A percentile compares a stretch with the other conserved stretches of the same genome.
Evolutionary conservation across 139 green algal genomes (phyloP).

Genomic region (Chlamydomonas sp.): DNA sequence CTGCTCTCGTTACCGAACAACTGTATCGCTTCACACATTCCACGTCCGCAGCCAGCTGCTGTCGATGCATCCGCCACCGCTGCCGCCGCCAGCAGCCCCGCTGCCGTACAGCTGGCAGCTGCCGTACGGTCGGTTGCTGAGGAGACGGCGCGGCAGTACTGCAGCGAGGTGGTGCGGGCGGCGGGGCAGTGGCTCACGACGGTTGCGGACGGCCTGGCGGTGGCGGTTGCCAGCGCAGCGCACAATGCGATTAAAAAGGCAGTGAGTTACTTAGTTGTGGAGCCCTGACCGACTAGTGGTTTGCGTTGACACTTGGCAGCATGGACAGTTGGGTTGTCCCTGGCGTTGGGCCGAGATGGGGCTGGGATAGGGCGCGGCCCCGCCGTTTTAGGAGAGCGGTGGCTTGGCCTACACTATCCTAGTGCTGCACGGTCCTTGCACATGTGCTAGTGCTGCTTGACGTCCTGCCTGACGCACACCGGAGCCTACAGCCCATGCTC

Average conservation of each 20-base stretch:
- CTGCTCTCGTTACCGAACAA: too few species aligned
- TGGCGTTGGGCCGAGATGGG: too few species aligned
- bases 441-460: too few species aligned
- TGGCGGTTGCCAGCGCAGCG: slow-evolving; percentile 15
- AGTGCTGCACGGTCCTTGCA: too few species aligned
- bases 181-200: slow-evolving; percentile 6
- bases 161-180: slow-evolving; percentile 8
- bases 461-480: too few species aligned
- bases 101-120: background rate
- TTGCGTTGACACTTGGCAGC: too few species aligned
- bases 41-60: background rate
- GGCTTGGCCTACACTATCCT: too few species aligned
- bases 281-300: too few species aligned
- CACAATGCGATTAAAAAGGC: slow-evolving; percentile 10
- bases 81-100: background rate
- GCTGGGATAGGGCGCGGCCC: too few species aligned
- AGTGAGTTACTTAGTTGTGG: background rate
- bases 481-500: too few species aligned
- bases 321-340: background rate
- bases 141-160: slow-evolving; percentile 18
- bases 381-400: too few species aligned
- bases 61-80: background rate
- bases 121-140: slow-evolving; percentile 4
- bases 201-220: slow-evolving; percentile 23
- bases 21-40: background rate